Percentiles rank a stretch among this genome's conserved stretches.
phyloP scores from a whole-genome alignment of 805 yeast species.

The Isabelozyma gotoi region DNA sequence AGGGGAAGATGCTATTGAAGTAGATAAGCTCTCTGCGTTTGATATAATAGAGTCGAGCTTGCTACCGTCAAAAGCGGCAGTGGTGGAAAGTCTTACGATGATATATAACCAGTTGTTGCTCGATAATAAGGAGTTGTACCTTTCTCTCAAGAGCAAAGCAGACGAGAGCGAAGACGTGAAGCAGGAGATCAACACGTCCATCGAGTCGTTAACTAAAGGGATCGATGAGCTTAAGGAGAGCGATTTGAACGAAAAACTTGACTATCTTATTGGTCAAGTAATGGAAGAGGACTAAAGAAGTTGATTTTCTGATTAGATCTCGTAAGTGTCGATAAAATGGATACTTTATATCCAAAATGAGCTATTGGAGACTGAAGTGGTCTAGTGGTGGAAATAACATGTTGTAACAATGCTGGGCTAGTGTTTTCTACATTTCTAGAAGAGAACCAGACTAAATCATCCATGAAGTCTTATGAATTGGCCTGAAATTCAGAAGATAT shows the following conservation, averaged over 20 bases:
- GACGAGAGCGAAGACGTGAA: constrained; percentile 18
- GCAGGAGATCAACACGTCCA: constrained; percentile 17
- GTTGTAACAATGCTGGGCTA: no score
- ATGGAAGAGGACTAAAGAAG: background rate
- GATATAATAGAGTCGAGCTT: constrained; percentile 34
- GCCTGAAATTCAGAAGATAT: no score
- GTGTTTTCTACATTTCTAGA: no score
- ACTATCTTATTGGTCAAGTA: constrained; percentile 18
- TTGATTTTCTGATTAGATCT: background rate
- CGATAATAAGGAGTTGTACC: constrained; percentile 31
- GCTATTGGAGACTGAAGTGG: no score
- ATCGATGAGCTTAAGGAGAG: constrained; percentile 16
- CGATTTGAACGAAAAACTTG: constrained; percentile 17
- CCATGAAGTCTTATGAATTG: no score
- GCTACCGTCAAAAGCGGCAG: constrained; percentile 15
- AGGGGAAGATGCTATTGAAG: constrained; percentile 18
- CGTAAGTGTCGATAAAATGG: background rate
- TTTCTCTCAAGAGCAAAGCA: constrained; percentile 19
- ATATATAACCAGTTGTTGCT: constrained; percentile 35
- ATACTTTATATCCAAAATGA: background rate
- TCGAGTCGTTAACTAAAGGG: constrained; percentile 20
- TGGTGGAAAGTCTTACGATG: constrained; percentile 27
- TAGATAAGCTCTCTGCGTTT: constrained; percentile 29
- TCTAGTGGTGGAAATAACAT: no score
- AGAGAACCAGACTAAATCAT: no score